phyloP scores from a whole-genome alignment of 768 basidiomycete species.

The Leccinellum albellum region DNA sequence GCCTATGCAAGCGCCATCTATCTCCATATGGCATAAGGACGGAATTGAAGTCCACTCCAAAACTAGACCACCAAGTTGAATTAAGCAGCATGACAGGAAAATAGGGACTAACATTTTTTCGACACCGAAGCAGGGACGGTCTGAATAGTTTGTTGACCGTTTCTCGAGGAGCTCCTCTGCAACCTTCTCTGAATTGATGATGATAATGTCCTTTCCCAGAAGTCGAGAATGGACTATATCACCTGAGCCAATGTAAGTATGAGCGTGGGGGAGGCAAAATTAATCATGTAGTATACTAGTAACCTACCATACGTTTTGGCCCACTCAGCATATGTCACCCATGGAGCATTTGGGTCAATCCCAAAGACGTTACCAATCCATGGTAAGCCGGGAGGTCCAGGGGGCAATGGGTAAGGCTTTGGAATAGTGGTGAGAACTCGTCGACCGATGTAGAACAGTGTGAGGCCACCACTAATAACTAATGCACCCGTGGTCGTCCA shows the following conservation, averaged over 20 bases:
- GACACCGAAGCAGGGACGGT: not conserved
- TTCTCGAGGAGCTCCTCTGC: constrained; percentile 7
- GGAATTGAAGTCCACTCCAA: not conserved
- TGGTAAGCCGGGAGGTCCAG: constrained; percentile 8
- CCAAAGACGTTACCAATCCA: constrained; percentile 6
- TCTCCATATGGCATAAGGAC: not conserved
- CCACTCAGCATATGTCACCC: constrained; percentile 11
- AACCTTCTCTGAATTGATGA: constrained; percentile 8
- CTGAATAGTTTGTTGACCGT: constrained; percentile 5
- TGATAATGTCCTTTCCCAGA: constrained; percentile 7
- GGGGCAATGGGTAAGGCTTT: not conserved
- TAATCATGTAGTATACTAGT: not conserved
- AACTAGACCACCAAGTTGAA: not conserved
- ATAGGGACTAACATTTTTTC: not conserved
- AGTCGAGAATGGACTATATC: not conserved
- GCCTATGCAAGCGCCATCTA: constrained; percentile 13
- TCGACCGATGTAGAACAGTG: not conserved
- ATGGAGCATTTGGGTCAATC: not conserved
- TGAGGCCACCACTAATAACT: not conserved
- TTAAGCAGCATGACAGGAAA: not conserved
- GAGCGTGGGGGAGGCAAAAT: not conserved
- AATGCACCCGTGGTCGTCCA: not conserved
- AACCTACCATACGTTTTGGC: constrained; percentile 9
- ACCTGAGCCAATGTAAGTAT: not conserved
- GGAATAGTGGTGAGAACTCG: not conserved